Base-by-base conservation (phyloP, 352 stramenopile genomes). In the Phytophthora macrochlamydospora region DNA sequence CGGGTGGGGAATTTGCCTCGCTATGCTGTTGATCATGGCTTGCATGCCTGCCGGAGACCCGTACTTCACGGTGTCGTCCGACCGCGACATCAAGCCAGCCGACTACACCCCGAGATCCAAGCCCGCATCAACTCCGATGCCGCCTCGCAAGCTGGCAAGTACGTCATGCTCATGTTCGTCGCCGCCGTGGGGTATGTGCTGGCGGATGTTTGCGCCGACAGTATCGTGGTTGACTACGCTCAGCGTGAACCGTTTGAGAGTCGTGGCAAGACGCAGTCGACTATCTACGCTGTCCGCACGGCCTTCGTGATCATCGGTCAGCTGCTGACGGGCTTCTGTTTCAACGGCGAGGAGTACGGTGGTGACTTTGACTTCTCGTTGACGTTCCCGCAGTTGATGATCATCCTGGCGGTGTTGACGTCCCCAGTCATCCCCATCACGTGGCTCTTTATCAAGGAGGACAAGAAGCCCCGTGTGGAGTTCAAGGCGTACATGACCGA, bases 111-210 rank as follows among this genome's bases (percentile, higher is more conserved):
- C 9, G 64, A 61, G 37, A 61, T 71, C 31, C 32, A 51, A 30
- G 44, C 35, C 3, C 44, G 40, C 18, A 55, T 71, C 32, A 72
- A 72, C 30, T 38, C 24, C n/a, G 46, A 63, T 13, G 48, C 65
- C 2, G 35, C 37, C 40, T 45, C 51, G 5, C 43, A 45, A 30
- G 67, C 60, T 32, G 62, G 40, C 46, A 67, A 65, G 43, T 79
- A 70, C 62, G 55, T 77, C 31, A 51, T 78, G 42, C 62, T 77
- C 33, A 78, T 85, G 58, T 67, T 75, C 59, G 58, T 81, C 6
- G 43, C 85, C 8, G 75, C 79, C 5, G 31, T 85, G 33, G 79
- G 79, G 24, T 88, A 87, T 58, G 67, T 87, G n/a, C 69, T 73
- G 54, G 66, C 79, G 6, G 76, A 85, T 52, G 72, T 85, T 2